Evolutionary conservation across 2,329 filamentous ascomycete species (phyloP), one percentile per base, ranked within the genome.

Genomic region (Paracamarosporium sp.): DNA sequence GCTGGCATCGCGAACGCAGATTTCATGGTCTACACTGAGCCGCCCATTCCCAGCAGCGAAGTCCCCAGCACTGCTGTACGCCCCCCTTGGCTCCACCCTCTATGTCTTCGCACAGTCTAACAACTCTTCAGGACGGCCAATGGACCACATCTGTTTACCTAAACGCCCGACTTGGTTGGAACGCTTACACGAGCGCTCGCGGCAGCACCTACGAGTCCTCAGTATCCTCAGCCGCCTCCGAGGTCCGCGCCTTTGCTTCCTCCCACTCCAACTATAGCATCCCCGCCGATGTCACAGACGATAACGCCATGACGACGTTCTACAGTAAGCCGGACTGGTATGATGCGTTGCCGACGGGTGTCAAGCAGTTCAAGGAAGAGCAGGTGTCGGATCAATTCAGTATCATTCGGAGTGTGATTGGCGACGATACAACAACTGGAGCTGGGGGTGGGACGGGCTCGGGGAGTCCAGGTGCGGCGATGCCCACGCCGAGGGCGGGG

Each of bases 1-100:
- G 27, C 68, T 33, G 46, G 53, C 22, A 31, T 65, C 28, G 66
- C 57, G 11, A 57, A 62, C 15, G 68, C 68, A 51, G 70, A 73
- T 52, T 73, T 73, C 56, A 70, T 71, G 68, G 66, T 73, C 13
- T 73, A 73, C 50, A 73, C 69, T 1, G 65, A 63, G 25, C 68
- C 68, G 4, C 70, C 70, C 1, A 72, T 73, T 17, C 70, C 70
- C 12, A 72, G 67, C 5, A 53, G 56, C 13, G 65, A 63, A 7
- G 67, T 73, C 5, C 70, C 69, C 3, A 63, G 50, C 31, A 72
- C 71, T 57, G 47, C 47, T 17, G 31, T 40, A 38, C 31, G 47
- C 28, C 27, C 33, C 17, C 20, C 13, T n/a, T 6, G 17, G 25
- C 17, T 6, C 63, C 15, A 52, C 27, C 9, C 25, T 20, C 20